These are phyloP conservation scores for Arctium minus DNA, from an alignment of 129 eudicot species.

Conservation along the genomic window DNA sequence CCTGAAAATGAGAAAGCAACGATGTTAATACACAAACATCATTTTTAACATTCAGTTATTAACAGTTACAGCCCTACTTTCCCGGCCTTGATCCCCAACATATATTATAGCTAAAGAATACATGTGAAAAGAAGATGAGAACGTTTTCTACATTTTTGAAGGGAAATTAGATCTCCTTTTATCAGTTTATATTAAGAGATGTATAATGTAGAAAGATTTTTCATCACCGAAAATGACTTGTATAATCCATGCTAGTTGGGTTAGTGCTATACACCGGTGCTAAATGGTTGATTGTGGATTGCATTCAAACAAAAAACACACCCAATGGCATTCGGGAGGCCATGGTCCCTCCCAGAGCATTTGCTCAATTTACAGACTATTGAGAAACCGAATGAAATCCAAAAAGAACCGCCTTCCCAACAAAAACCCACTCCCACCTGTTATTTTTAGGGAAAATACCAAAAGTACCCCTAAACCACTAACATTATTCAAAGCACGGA, in stretches of 20 bases:
- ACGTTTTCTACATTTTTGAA: background rate
- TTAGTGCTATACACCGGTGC: background rate
- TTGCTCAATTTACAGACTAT: background rate
- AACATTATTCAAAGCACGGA: too few relatives aligned
- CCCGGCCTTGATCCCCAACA: background rate
- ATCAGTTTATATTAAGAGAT: background rate
- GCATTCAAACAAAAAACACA: background rate
- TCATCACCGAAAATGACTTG: background rate
- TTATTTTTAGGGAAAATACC: too few relatives aligned
- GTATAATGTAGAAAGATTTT: background rate
- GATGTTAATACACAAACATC: background rate
- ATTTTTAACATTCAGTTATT: background rate
- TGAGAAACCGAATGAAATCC: background rate
- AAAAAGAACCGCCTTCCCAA: too few relatives aligned
- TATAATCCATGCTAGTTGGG: background rate
- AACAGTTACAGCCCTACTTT: background rate
- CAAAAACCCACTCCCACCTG: too few relatives aligned
- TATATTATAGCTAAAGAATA: background rate
- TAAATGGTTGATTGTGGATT: background rate
- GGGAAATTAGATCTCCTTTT: background rate
- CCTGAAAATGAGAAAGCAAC: slow-evolving; percentile 40
- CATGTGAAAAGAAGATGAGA: background rate
- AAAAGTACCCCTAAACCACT: too few relatives aligned
- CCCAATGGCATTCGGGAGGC: background rate
- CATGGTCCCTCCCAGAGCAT: background rate